These are phyloP conservation scores for Penicillium palitans DNA, from an alignment of 2,329 filamentous ascomycete species.

Conservation along the genomic window DNA sequence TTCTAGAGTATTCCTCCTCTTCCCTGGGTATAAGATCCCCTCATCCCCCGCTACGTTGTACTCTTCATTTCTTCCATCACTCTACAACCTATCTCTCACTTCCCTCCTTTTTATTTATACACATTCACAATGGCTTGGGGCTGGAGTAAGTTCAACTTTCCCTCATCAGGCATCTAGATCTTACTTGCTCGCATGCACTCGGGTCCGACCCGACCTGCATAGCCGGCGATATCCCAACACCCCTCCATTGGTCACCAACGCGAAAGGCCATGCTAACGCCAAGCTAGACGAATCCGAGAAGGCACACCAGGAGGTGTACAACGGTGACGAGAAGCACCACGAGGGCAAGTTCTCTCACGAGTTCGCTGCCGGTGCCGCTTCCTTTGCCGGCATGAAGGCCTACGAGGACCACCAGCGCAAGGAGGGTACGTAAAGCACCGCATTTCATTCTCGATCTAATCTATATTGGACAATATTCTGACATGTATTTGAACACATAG, in stretches of 20 bases:
- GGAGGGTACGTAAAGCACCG: constrained; percentile 54
- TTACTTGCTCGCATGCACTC: constrained; percentile 3
- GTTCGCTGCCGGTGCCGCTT: constrained; percentile 70
- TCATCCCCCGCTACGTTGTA: not conserved
- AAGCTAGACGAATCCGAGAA: constrained; percentile 52
- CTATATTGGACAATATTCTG: not conserved
- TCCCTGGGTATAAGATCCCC: constrained; percentile 21
- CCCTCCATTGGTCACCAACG: not conserved
- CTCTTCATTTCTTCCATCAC: constrained; percentile 3
- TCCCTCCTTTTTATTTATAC: constrained; percentile 5
- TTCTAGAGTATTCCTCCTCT: constrained; percentile 18
- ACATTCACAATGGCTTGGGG: constrained; percentile 38
- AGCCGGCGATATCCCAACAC: not conserved
- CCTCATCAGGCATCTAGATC: not conserved
- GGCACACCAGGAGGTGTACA: constrained; percentile 57
- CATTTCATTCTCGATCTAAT: not conserved
- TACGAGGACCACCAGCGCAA: constrained; percentile 74
- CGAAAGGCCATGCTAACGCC: constrained; percentile 8
- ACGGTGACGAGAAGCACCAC: constrained; percentile 49
- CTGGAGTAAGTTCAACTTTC: constrained; percentile 31
- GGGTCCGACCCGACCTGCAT: constrained; percentile 6
- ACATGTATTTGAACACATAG: constrained; percentile 40
- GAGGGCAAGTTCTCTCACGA: constrained; percentile 70
- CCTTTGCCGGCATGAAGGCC: constrained; percentile 77
- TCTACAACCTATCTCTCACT: constrained; percentile 7